Evolutionary conservation across 2,329 filamentous ascomycete genomes (phyloP), one percentile per base, ranked within the genome.

Genomic region (Byssothecium circinans): DNA sequence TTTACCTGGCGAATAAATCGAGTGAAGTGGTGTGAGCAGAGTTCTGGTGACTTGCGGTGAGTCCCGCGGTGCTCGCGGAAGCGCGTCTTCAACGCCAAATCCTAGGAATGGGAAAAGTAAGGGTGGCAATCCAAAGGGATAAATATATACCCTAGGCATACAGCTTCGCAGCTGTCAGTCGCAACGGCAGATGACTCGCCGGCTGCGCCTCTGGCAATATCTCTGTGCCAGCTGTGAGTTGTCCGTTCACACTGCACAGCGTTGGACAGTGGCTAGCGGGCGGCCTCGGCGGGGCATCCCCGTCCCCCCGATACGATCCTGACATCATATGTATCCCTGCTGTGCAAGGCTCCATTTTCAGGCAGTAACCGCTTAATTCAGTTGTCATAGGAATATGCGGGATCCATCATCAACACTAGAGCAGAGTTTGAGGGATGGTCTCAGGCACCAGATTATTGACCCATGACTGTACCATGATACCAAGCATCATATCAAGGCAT

Each of bases 251-350:
- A 11, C n/a, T n/a, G n/a, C n/a, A n/a, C n/a, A 27, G 6, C 11
- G 25, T 32, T 5, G 29, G 10, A 32, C 43, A 33, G 49, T 53
- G 53, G 52, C 52, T 50, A 43, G 48, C 47, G 45, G 29, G 29
- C 29, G 29, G 29, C 29, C 14, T 32, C 29, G 29, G 29, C 29
- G 29, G 29, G 29, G 29, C 29, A 32, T n/a, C 18, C 40, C 41
- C 27, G n/a, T n/a, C n/a, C n/a, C n/a, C n/a, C n/a, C n/a, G n/a
- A n/a, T n/a, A n/a, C n/a, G 33, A 41, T 40, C 14, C 10, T 59
- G 55, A 59, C 57, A 54, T 64, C 57, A 61, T 45, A n/a, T n/a
- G n/a, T n/a, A 19, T 6, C 44, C 38, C 25, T 41, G 41, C 33
- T 38, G 19, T 18, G 35, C 42, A 37, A 41, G 47, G 42, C 41